phyloP scores from a whole-genome alignment of 345 rosid species.

The Geranium rotundifolium region DNA sequence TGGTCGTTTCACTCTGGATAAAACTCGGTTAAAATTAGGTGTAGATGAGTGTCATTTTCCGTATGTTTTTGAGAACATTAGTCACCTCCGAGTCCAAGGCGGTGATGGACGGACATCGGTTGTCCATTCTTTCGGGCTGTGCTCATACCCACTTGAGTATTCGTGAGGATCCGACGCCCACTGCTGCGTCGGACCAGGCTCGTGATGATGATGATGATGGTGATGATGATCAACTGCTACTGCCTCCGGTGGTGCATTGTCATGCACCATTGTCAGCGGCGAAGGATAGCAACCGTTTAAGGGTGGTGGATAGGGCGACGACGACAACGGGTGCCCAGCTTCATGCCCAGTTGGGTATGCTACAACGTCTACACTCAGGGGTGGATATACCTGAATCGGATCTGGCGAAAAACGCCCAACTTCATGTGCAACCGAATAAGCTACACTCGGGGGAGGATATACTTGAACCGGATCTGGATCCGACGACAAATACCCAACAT shows the following conservation, averaged over 20 bases:
- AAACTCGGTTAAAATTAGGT: too few species aligned
- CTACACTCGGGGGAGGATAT: too few species aligned
- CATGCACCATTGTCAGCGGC: conserved; percentile 6
- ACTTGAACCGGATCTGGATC: too few species aligned
- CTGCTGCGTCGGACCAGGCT: neutral
- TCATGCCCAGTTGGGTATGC: neutral
- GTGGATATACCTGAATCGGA: too few species aligned
- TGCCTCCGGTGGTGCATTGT: neutral
- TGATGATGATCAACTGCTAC: conserved; percentile 1
- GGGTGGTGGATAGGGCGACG: conserved; percentile 11
- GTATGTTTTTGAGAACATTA: neutral
- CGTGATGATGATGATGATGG: conserved; percentile 4
- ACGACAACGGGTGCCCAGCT: conserved; percentile 1
- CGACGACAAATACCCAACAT: too few species aligned
- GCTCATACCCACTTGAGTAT: conserved; percentile 6
- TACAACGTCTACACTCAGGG: too few species aligned
- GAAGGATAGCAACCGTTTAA: conserved; percentile 1
- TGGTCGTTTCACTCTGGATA: too few species aligned
- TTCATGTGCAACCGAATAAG: too few species aligned
- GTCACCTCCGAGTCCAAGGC: conserved; percentile 29
- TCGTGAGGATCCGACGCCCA: conserved; percentile 4
- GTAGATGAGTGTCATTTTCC: too few species aligned
- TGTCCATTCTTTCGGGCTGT: neutral
- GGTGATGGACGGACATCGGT: conserved; percentile 4
- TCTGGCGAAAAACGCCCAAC: too few species aligned